phyloP scores from a whole-genome alignment of 2,329 filamentous ascomycete genomes.

The Xylariaceae sp. region DNA sequence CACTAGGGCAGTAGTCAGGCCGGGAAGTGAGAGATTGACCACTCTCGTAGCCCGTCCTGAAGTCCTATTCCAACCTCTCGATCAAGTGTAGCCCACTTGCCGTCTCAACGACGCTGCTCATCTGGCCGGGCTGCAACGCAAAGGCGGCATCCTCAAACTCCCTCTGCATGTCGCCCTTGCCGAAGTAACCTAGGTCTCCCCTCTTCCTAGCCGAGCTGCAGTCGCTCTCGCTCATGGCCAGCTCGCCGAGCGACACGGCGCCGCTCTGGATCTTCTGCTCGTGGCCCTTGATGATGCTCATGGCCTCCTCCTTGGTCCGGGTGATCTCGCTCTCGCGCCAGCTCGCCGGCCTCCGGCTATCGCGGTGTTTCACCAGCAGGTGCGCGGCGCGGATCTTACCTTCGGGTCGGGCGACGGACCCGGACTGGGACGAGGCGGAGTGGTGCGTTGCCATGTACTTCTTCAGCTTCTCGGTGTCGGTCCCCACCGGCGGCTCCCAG shows the following conservation, averaged over 20 bases:
- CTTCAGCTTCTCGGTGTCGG: constrained; percentile 91
- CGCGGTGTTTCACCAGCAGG: constrained; percentile 89
- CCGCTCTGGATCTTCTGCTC: constrained; percentile 76
- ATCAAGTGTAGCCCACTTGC: constrained; percentile 95
- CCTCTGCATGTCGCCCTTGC: constrained; percentile 94
- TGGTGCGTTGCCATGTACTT: constrained; percentile 90
- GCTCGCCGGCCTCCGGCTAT: constrained; percentile 85
- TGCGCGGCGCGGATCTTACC: constrained; percentile 95
- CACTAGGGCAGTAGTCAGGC: not conserved
- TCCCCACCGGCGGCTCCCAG: constrained; percentile 90
- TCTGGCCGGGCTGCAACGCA: constrained; percentile 80
- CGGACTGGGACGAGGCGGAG: constrained; percentile 57
- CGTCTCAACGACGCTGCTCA: constrained; percentile 87
- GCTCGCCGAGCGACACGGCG: constrained; percentile 71
- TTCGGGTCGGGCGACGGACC: constrained; percentile 47
- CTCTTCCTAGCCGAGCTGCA: constrained; percentile 94
- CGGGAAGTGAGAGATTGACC: too few species aligned
- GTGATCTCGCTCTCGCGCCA: constrained; percentile 93
- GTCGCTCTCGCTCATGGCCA: constrained; percentile 88
- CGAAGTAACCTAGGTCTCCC: constrained; percentile 94
- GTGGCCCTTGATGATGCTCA: constrained; percentile 73
- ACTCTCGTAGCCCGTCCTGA: too few species aligned
- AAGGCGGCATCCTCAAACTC: constrained; percentile 98
- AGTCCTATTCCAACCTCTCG: constrained; percentile 56
- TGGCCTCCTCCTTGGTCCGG: constrained; percentile 83